Evolutionary conservation across 441 rosid species (phyloP).

Genomic region (Corymbia calophylla): DNA sequence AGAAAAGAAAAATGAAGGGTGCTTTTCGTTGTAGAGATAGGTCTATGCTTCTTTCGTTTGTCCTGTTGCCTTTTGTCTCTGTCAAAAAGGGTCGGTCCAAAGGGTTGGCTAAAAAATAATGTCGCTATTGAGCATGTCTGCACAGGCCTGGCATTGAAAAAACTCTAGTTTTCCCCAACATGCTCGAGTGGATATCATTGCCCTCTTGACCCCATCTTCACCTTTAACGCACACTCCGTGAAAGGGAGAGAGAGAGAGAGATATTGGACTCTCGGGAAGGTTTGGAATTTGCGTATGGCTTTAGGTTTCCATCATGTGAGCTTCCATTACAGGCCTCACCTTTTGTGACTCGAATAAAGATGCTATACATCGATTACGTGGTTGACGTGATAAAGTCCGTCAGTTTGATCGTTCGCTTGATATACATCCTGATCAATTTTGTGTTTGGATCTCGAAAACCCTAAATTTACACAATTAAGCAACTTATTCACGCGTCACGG

Average conservation of each 20-base stretch:
- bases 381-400: accelerated
- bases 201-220: constrained; percentile 29
- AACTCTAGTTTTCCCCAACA: constrained; percentile 10
- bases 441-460: background rate
- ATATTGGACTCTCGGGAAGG: background rate
- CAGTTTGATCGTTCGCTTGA: background rate
- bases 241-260: background rate
- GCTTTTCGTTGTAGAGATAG: background rate
- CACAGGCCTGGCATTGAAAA: background rate
- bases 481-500: background rate
- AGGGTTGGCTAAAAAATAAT: background rate
- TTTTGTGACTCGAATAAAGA: background rate
- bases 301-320: background rate
- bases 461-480: background rate
- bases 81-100: background rate
- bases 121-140: background rate
- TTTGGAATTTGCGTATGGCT: background rate
- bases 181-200: constrained; percentile 33
- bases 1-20: background rate
- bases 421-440: accelerated
- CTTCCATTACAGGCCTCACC: background rate
- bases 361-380: background rate
- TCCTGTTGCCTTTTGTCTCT: constrained; percentile 12
- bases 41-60: background rate
- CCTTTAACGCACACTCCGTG: background rate